A percentile compares a stretch with the other conserved stretches of the same genome.
phyloP scores from a whole-genome alignment of 1,139 yeast species.

The Diutina mesorugosa region DNA sequence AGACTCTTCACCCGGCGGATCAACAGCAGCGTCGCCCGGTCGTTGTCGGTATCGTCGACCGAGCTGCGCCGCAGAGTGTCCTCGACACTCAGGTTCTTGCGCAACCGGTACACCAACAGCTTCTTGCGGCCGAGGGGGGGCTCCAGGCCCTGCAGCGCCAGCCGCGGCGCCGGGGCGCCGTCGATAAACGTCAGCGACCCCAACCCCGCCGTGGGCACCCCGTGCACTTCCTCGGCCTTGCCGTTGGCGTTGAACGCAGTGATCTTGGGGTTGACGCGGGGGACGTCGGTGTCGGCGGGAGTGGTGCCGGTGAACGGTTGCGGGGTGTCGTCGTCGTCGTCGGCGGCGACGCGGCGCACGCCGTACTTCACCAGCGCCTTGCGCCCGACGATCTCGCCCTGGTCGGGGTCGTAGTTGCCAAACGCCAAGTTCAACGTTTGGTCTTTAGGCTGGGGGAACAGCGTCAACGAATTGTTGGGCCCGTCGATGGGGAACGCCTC shows the following conservation, averaged over 20 bases:
- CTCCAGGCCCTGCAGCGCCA: constrained; percentile 15
- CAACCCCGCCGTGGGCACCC: constrained; percentile 72
- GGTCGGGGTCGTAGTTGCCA: constrained; percentile 32
- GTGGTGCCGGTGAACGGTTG: constrained; percentile 2
- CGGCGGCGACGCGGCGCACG: neutral
- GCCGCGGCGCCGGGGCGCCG: constrained; percentile 85
- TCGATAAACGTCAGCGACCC: constrained; percentile 90
- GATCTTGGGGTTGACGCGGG: constrained; percentile 40
- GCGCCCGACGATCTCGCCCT: constrained; percentile 24
- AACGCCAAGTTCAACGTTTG: constrained; percentile 44
- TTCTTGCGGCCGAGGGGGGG: constrained; percentile 48
- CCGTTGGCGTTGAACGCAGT: constrained; percentile 58
- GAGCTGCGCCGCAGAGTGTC: constrained; percentile 21
- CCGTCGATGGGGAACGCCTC: constrained; percentile 93
- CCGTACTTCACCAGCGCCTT: constrained; percentile 6
- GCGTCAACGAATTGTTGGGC: constrained; percentile 78
- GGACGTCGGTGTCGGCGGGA: constrained; percentile 10
- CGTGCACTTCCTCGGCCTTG: constrained; percentile 69
- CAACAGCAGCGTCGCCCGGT: constrained; percentile 29
- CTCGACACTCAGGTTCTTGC: constrained; percentile 30
- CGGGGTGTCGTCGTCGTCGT: constrained; percentile 3
- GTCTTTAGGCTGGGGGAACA: constrained; percentile 34
- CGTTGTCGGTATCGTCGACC: constrained; percentile 18
- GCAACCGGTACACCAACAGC: constrained; percentile 57
- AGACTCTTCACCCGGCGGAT: constrained; percentile 80